A percentile compares a stretch with the other conserved stretches of the same genome.
Evolutionary conservation across 768 basidiomycete genomes (phyloP).

Genomic region (Tylopilus vinaceipallidus): DNA sequence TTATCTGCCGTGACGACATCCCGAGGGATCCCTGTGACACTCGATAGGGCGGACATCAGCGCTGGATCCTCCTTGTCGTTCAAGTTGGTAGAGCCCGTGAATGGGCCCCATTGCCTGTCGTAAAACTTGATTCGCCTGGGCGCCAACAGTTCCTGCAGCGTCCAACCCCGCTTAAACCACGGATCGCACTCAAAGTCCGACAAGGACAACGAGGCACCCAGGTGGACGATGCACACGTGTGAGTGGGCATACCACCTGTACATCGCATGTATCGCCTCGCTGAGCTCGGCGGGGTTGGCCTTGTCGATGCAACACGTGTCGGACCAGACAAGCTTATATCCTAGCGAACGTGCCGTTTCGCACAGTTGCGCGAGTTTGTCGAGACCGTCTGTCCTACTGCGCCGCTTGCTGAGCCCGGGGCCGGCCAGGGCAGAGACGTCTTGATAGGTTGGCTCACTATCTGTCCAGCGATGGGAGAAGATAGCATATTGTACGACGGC

Average conservation of each 20-base stretch:
- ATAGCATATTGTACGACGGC: constrained; percentile 22
- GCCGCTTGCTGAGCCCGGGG: neutral
- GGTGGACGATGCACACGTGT: constrained; percentile 29
- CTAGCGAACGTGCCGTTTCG: constrained; percentile 16
- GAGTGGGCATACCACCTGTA: constrained; percentile 32
- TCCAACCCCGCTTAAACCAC: constrained; percentile 30
- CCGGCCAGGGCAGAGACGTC: constrained; percentile 3
- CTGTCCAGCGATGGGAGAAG: constrained; percentile 28
- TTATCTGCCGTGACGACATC: constrained; percentile 18
- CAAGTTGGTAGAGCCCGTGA: constrained; percentile 9
- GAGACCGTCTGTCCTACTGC: constrained; percentile 5
- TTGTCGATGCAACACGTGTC: constrained; percentile 34
- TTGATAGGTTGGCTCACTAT: constrained; percentile 23
- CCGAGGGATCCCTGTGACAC: constrained; percentile 20
- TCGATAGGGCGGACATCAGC: constrained; percentile 11
- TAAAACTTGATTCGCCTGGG: constrained; percentile 29
- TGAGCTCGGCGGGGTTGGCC: constrained; percentile 24
- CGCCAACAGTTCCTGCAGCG: constrained; percentile 27
- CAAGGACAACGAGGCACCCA: constrained; percentile 14
- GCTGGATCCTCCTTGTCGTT: constrained; percentile 15
- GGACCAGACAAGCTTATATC: constrained; percentile 26
- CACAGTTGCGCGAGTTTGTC: constrained; percentile 22
- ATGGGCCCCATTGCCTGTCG: constrained; percentile 18
- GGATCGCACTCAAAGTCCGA: constrained; percentile 17
- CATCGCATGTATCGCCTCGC: constrained; percentile 33